These are phyloP conservation scores for Monosporozyma solicola DNA, from an alignment of 805 yeast species.

Conservation along the genomic window DNA sequence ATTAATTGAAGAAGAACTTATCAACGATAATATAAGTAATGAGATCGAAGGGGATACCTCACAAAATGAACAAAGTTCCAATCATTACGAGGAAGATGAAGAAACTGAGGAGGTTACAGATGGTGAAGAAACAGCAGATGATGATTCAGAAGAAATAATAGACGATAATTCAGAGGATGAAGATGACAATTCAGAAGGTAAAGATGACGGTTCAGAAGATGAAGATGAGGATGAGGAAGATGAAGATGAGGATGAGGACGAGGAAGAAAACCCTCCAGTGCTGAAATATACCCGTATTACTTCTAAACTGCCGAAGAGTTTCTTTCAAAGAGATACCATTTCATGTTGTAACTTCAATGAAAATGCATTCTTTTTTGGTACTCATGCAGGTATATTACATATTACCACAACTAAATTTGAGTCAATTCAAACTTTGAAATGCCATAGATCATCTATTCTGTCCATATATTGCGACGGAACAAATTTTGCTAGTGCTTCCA, in stretches of 20 bases:
- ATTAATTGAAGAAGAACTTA: not conserved
- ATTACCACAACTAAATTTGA: conserved; percentile 51
- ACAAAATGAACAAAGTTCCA: not conserved
- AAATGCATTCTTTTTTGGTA: conserved; percentile 64
- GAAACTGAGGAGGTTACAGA: conserved; percentile 9
- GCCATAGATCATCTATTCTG: conserved; percentile 78
- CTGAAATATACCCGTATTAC: conserved; percentile 66
- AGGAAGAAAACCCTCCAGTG: conserved; percentile 50
- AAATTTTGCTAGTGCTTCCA: conserved; percentile 77
- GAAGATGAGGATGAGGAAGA: conserved; percentile 23
- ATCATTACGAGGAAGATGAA: not conserved
- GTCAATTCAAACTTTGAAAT: conserved; percentile 62
- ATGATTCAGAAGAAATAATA: conserved; percentile 10
- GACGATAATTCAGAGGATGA: conserved; percentile 6
- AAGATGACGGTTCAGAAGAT: conserved; percentile 15
- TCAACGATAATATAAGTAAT: not conserved
- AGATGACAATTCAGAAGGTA: conserved; percentile 1
- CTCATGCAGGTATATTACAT: conserved; percentile 80
- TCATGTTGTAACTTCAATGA: conserved; percentile 60
- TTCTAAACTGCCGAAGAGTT: conserved; percentile 54
- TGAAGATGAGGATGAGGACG: conserved; percentile 31
- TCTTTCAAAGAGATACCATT: conserved; percentile 69
- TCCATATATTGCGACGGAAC: conserved; percentile 64
- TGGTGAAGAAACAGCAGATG: conserved; percentile 6
- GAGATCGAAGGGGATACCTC: not conserved